Evolutionary conservation across 2,329 filamentous ascomycete genomes (phyloP), one percentile per base, ranked within the genome.

Genomic region (Fusarium nisikadoi): DNA sequence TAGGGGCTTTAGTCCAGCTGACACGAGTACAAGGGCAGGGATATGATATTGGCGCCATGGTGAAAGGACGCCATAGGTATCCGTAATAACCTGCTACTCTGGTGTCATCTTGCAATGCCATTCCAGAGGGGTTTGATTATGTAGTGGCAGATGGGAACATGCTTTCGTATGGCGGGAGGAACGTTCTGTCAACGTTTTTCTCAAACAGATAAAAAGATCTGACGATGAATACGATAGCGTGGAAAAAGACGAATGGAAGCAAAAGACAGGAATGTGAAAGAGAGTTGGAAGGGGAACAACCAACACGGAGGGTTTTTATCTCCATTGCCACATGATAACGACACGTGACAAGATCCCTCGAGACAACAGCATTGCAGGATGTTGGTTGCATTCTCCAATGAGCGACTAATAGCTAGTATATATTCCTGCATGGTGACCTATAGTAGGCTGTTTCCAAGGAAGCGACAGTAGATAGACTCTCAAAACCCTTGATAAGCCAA

Each of bases 351-450:
- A 39, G 36, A 33, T 45, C n/a, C 31, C 54, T 42, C 38, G 38
- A 23, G 45, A n/a, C 16, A 62, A 62, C 29, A 54, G 23, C 23
- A 47, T 65, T 42, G 58, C 60, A 54, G n/a, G 35, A 63, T 65
- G 35, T 55, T 31, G 31, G 29, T 53, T 58, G 29, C 42, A 67
- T 71, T 62, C 45, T 38, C 31, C 38, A 73, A 73, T n/a, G 62
- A 64, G 47, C 33, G 62, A 36, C 62, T 56, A 53, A 29, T 56
- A 64, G 41, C 53, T 68, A 41, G 47, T 49, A 52, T 50, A 43
- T 43, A 55, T 19, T 29, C 43, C 36, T 61, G 58, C 33, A 35
- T 71, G 20, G 17, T 55, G 46, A 27, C 46, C 29, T 35, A 50
- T 56, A 29, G n/a, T 27, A 58, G 57, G 42, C 50, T 42, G 25